These are phyloP conservation scores for Argentina anserina DNA, from an alignment of 306 rosid species.

Conservation along the genomic window DNA sequence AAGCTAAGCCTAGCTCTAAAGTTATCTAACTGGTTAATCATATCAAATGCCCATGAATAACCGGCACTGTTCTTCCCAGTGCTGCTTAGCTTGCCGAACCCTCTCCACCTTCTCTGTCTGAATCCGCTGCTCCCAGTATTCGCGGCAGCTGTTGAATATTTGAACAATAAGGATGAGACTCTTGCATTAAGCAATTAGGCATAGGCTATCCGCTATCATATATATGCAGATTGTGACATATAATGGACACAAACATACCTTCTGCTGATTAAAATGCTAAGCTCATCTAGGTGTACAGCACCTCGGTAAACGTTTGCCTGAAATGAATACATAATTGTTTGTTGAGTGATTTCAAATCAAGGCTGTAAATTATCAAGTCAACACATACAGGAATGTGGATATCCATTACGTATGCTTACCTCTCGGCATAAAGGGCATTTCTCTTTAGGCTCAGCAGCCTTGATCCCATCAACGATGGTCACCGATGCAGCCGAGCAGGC, in stretches of 20 bases:
- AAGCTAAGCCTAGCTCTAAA: not conserved
- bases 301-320: constrained; percentile 60
- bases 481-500: constrained; percentile 91
- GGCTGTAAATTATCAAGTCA: not conserved
- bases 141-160: constrained; percentile 48
- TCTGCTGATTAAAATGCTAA: constrained; percentile 51
- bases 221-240: not conserved
- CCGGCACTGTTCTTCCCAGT: constrained; percentile 72
- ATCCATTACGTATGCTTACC: constrained; percentile 34
- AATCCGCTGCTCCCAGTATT: constrained; percentile 74
- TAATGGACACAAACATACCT: constrained; percentile 37
- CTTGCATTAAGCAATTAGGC: not conserved
- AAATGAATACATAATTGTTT: constrained; percentile 11
- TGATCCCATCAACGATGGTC: constrained; percentile 67
- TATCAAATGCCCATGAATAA: constrained; percentile 50
- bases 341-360: not conserved
- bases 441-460: constrained; percentile 45
- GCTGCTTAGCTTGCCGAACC: constrained; percentile 69
- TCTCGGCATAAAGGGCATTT: constrained; percentile 90
- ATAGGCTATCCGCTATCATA: not conserved
- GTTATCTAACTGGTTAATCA: not conserved
- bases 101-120: constrained; percentile 65
- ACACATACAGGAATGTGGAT: not conserved
- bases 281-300: constrained; percentile 73
- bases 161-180: not conserved